Conservation (phyloP, 1,139 yeast species). For the Taiozyma sp. region DNA sequence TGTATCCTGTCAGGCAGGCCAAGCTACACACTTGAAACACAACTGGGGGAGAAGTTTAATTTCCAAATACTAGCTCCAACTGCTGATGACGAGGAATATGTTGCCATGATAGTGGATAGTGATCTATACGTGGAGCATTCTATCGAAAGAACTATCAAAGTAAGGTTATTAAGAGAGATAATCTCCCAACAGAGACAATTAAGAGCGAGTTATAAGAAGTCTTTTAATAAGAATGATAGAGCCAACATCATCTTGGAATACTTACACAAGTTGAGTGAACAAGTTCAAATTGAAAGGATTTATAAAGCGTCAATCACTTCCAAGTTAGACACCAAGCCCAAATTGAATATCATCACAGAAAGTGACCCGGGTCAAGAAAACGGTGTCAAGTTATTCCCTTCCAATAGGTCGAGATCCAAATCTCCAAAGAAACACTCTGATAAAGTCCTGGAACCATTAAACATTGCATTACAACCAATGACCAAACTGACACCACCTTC, state of each 20-base stretch:
- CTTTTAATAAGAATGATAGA: constrained; percentile 36
- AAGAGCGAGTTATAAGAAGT: constrained; percentile 16
- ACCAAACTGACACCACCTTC: constrained; percentile 11
- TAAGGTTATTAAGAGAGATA: constrained; percentile 31
- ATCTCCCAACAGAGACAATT: constrained; percentile 22
- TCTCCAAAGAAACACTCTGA: not conserved
- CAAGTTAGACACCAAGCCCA: constrained; percentile 16
- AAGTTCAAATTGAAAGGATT: constrained; percentile 58
- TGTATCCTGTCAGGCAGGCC: constrained; percentile 50
- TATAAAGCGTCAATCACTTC: constrained; percentile 37
- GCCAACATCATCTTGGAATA: constrained; percentile 41
- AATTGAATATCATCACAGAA: constrained; percentile 14
- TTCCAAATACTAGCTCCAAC: constrained; percentile 41
- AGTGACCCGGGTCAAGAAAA: constrained; percentile 3
- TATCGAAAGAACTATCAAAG: constrained; percentile 30
- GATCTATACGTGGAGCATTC: constrained; percentile 52
- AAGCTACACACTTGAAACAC: constrained; percentile 15
- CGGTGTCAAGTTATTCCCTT: constrained; percentile 17
- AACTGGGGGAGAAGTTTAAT: constrained; percentile 32
- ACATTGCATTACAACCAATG: not conserved
- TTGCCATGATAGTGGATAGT: constrained; percentile 33
- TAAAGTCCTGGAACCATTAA: not conserved
- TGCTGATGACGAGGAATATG: constrained; percentile 38
- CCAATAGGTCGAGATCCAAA: constrained; percentile 6
- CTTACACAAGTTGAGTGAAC: constrained; percentile 45